A percentile compares a stretch with the other conserved stretches of the same genome.
These are phyloP conservation scores for Lojkania enalia DNA, from an alignment of 2,329 filamentous ascomycete genomes.

Conservation along the genomic window DNA sequence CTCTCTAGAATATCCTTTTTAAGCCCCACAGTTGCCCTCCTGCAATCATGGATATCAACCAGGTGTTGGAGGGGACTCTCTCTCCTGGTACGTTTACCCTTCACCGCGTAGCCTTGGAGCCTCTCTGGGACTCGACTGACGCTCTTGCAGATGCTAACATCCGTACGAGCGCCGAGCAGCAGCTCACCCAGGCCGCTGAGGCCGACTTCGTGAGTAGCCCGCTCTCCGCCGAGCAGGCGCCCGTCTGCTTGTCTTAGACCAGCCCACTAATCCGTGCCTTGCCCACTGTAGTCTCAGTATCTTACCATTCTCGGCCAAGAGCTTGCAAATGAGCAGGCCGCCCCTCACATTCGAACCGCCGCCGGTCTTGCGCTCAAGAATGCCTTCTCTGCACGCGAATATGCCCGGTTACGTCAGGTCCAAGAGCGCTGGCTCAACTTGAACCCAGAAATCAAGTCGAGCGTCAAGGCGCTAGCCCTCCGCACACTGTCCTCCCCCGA, in stretches of 20 bases:
- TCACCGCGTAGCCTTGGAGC: constrained; percentile 13
- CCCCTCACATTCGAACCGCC: constrained; percentile 84
- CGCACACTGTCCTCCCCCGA: constrained; percentile 82
- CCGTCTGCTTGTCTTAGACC: constrained; percentile 18
- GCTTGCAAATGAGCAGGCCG: constrained; percentile 66
- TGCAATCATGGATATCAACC: constrained; percentile 90
- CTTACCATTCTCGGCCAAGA: constrained; percentile 87
- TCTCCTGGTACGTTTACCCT: constrained; percentile 72
- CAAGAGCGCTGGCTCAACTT: constrained; percentile 92
- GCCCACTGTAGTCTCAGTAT: constrained; percentile 73
- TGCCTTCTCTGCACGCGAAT: constrained; percentile 93
- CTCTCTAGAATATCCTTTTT: constrained; percentile 9
- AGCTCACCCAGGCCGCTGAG: constrained; percentile 89
- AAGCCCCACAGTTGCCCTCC: constrained; percentile 30
- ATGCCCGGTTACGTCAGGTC: constrained; percentile 80
- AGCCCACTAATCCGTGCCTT: constrained; percentile 24
- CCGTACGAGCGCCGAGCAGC: constrained; percentile 90
- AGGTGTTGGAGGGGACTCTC: constrained; percentile 95
- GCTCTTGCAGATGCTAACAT: constrained; percentile 75
- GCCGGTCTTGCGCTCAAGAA: constrained; percentile 98
- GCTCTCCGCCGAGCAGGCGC: constrained; percentile 27
- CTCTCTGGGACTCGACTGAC: constrained; percentile 41
- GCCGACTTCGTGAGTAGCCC: constrained; percentile 80
- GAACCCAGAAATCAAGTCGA: constrained; percentile 77
- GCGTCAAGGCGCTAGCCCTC: constrained; percentile 88